Base-by-base conservation (phyloP, 768 basidiomycete genomes). In the Naganishia friedmannii region DNA sequence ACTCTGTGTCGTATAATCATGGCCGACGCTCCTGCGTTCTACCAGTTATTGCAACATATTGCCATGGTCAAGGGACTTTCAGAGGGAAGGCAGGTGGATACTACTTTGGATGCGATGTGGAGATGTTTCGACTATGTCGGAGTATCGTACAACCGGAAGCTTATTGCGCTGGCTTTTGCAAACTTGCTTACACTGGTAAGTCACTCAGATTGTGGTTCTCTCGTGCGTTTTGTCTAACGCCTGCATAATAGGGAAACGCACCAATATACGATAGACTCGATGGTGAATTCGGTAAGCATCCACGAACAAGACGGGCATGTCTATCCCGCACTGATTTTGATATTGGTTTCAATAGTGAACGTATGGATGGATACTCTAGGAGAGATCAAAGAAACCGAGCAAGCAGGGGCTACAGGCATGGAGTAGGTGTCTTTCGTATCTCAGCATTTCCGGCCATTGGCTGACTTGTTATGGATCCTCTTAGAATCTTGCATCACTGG, bases 351-450 rank as follows among this genome's bases (percentile, higher is more conserved):
- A 3, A 17, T 37, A 80, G 79, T 79, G 72, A 80, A 80, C 54
- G 78, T 78, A 53, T 79, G 78, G 74, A 70, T 80, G 21, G 79
- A 80, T 60, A 78, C 79, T 5, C 70, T 80, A 0, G 79, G 78
- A 4, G 78, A 80, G 67, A 65, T 77, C 26, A 75, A 77, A 34
- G 74, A 69, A 13, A 67, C 73, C 8, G 60, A 68, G 15, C 77
- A 74, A 26, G 72, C 74, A 28, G 68, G 68, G 0, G 53, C 58
- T 7, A 73, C 73, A 6, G 69, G 67, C 34, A 39, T 46, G 7
- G 71, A 72, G 71, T 71, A 53, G 26, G 70, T 58, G 28, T 23
- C 32, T 34, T n/a, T 2, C 28, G 21, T 23, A 58, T 15, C 3
- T 45, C 26, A 10, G 37, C 42, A 29, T n/a, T 8, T n/a, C n/a